phyloP scores from a whole-genome alignment of 2,329 filamentous ascomycete genomes.

The Podosphaera aphanis region DNA sequence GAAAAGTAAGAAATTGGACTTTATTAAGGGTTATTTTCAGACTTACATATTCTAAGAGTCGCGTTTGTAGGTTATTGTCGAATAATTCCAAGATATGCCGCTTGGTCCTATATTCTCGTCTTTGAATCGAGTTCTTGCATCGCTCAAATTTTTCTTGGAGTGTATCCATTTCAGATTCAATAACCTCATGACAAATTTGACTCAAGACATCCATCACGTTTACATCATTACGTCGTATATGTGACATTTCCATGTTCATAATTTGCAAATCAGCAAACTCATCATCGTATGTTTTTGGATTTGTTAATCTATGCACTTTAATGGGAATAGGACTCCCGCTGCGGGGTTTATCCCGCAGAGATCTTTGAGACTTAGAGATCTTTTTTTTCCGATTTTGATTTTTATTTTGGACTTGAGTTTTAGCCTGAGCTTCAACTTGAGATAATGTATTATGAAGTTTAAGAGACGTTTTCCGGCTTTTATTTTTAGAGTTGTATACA shows the following conservation, averaged over 20 bases:
- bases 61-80: slow-evolving; percentile 29
- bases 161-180: slow-evolving; percentile 25
- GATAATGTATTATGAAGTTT: slow-evolving; percentile 7
- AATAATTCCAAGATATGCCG: slow-evolving; percentile 33
- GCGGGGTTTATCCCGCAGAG: slow-evolving; percentile 9
- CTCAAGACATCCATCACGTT: slow-evolving; percentile 38
- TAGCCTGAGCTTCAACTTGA: too few relatives aligned
- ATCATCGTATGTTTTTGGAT: slow-evolving; percentile 19
- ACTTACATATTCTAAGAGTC: slow-evolving; percentile 35
- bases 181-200: slow-evolving; percentile 36
- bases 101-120: slow-evolving; percentile 31
- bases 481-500: slow-evolving; percentile 11
- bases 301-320: slow-evolving; percentile 37
- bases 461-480: slow-evolving; percentile 4
- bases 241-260: slow-evolving; percentile 28
- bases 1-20: neutral
- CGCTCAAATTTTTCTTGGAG: slow-evolving; percentile 22
- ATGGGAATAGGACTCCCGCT: slow-evolving; percentile 28
- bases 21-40: neutral
- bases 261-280: slow-evolving; percentile 23
- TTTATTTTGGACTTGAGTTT: slow-evolving; percentile 8
- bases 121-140: slow-evolving; percentile 22
- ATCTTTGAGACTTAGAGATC: slow-evolving; percentile 8
- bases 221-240: slow-evolving; percentile 28
- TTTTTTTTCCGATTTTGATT: slow-evolving; percentile 8